Base-by-base conservation (phyloP, 805 yeast genomes). In the Yueomyces sp. region DNA sequence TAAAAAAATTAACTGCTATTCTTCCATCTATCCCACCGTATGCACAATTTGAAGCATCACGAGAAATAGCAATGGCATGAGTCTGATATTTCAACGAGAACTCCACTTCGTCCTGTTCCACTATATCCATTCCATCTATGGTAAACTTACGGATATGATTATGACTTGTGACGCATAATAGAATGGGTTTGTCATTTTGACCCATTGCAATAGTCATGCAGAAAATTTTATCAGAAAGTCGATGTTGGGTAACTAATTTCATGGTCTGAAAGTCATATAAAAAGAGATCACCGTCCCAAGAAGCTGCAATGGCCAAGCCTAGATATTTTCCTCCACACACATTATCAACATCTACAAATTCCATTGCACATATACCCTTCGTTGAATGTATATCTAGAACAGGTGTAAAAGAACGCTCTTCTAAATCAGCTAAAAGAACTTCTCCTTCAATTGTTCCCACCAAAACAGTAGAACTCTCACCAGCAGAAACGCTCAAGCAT, bases 1-100 rank as follows among this genome's bases (percentile, higher is more conserved):
- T 75, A 43, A 79, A 74, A 52, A 69, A 79, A 48, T 85, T 90
- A 29, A 85, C 73, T 0, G 87, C 78, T 1, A 82, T 86, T 30
- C 94, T 66, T 0, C 95, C 95, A 52, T 85, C 94, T n/a, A 85
- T 68, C 1, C 90, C 79, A 29, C 85, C 68, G 32, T 79, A 70
- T 0, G 80, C 85, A 56, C 73, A 80, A 5, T 81, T 92, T 49
- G 64, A 57, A 2, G 52, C 49, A 3, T 70, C 70, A 0, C 83
- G 81, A 50, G 77, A 69, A 36, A 77, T 64, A 48, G 67, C 68
- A 34, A 84, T 52, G 28, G 72, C 73, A 40, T 79, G 66, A 2
- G 80, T 74, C 59, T 82, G 87, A 53, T 75, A 76, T 51, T 76
- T 76, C 42, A 85, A 66, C 0, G 88, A 85, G 36, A 79, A 72